Evolutionary conservation across 805 yeast species (phyloP).

Genomic region (Torulaspora franciscae): DNA sequence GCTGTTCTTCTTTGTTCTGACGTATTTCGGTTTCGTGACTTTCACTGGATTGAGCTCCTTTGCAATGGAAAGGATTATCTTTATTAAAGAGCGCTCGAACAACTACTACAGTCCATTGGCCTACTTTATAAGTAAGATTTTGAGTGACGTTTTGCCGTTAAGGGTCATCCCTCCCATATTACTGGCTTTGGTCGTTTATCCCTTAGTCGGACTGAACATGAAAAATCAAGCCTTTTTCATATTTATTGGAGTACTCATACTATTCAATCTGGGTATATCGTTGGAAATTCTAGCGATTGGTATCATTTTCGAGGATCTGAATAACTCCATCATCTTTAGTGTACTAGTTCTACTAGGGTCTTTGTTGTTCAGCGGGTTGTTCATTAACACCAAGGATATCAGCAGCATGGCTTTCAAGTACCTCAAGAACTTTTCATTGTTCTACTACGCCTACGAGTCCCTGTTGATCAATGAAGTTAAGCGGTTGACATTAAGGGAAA

Average conservation of each 20-base stretch:
- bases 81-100: constrained; percentile 89
- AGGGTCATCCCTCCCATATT: constrained; percentile 89
- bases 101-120: constrained; percentile 87
- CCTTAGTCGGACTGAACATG: constrained; percentile 82
- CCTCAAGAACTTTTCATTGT: constrained; percentile 80
- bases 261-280: constrained; percentile 84
- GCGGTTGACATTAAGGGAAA: constrained; percentile 75
- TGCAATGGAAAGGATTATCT: constrained; percentile 80
- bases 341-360: constrained; percentile 80
- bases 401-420: constrained; percentile 54
- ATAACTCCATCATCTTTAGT: constrained; percentile 86
- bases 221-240: constrained; percentile 68
- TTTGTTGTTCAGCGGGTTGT: constrained; percentile 86
- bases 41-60: constrained; percentile 88
- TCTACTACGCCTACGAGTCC: constrained; percentile 95
- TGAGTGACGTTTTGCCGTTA: constrained; percentile 90
- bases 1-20: constrained; percentile 80
- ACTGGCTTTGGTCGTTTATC: constrained; percentile 75
- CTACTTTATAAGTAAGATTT: constrained; percentile 76
- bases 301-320: constrained; percentile 78
- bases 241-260: constrained; percentile 61
- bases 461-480: constrained; percentile 88
- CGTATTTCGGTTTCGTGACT: constrained; percentile 91
- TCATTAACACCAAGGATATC: constrained; percentile 73
- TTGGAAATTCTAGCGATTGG: constrained; percentile 84